Evolutionary conservation across 2,329 filamentous ascomycete genomes (phyloP), one percentile per base, ranked within the genome.

Genomic region (Pseudogymnoascus sp.): DNA sequence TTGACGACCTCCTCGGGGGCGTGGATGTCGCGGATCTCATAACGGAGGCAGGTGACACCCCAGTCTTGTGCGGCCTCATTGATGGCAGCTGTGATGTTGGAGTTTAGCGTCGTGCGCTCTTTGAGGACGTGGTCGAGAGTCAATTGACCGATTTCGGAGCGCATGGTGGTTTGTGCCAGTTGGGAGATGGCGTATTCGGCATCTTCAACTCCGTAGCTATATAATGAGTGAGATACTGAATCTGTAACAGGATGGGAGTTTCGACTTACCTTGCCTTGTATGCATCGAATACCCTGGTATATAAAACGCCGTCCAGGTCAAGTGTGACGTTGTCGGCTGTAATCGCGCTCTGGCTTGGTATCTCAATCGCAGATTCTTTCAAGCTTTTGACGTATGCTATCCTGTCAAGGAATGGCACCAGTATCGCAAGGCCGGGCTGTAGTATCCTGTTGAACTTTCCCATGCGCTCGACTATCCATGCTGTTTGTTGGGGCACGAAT

Each of bases 381-480:
- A 99, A 80, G 69, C 90, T 96, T 82, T 96, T 97, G 69, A 99
- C 95, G 76, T 99, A 99, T 70, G 95, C 90, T 76, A 99, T 97
- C 66, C 92, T 89, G 78, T 99, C 95, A 75, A 99, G 79, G 69
- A 97, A 89, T 1, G 95, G 95, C 63, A 95, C 82, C 69, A 99
- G 79, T 67, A 99, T 83, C 21, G 95, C 93, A 66, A 99, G 81
- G 64, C 95, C 95, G 3, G 95, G 95, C 71, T 97, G 86, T 61
- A 99, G 80, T 72, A 99, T 97, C 65, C 93, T 85, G 78, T 91
- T 89, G 80, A 96, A 99, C 78, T 93, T 95, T 72, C 95, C 95
- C 95, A 99, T 99, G 74, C 95, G 93, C 84, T 99, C 95, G 64
- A 99, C 95, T 65, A 99, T 93, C 95, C 95, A 99, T 76, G 95